Evolutionary conservation across 2,329 filamentous ascomycete genomes (phyloP), one percentile per base, ranked within the genome.

Genomic region (Ilyonectria sp.): DNA sequence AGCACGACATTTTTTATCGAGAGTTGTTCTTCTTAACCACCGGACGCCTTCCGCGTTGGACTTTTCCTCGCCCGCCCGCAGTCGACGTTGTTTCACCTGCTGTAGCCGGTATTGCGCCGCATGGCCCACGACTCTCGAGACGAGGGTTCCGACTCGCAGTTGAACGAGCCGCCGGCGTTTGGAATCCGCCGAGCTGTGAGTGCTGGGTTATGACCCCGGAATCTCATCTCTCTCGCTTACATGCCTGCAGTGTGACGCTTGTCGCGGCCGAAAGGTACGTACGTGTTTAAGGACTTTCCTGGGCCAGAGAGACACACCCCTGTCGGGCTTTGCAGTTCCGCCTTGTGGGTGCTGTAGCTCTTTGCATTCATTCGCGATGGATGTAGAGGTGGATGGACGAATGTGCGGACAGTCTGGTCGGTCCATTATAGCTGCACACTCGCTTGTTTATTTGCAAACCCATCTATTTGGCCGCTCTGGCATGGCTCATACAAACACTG

Each of bases 181-280:
- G 62, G 63, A 19, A 64, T 72, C 46, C 67, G 67, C 59, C 65
- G 72, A 70, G 73, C 73, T 55, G 73, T 75, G 43, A 43, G 40
- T 43, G 15, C 40, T n/a, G 6, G 15, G 40, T 43, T n/a, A n/a
- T n/a, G 40, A 7, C n/a, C n/a, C 40, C 40, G 73, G 72, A 72
- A 10, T 21, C 31, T 26, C 13, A 37, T 33, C 31, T 37, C 31
- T 31, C 58, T 52, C 50, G 31, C 49, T 35, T 31, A 40, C 21
- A 33, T 53, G 50, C 60, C 52, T 29, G 60, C 65, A 79, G 77
- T 79, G 77, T 46, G 77, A 79, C 67, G 74, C 75, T 59, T 79
- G 77, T 47, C 74, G 76, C 63, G 69, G 75, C 46, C 77, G 77
- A 52, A 79, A 79, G 71, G 77, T 79, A 74, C 58, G 77, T 79